Percentiles rank a stretch among this genome's conserved stretches.
Evolutionary conservation across 2,329 filamentous ascomycete genomes (phyloP).

Genomic region (Rutstroemia sp.): DNA sequence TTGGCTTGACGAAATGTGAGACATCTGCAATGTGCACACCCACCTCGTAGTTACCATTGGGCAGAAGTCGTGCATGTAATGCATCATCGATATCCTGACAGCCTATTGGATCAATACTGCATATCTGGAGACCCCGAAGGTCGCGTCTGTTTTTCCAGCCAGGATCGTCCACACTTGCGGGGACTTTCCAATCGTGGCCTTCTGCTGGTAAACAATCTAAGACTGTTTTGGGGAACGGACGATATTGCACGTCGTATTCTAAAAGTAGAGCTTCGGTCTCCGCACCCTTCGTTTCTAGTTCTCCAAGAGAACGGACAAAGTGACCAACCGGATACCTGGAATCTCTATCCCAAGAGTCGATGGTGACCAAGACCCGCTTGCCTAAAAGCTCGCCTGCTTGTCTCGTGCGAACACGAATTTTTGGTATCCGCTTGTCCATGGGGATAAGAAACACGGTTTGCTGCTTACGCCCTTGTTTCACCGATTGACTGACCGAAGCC

Average conservation of each 20-base stretch:
- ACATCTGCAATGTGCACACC: conserved; percentile 98
- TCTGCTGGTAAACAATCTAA: conserved; percentile 86
- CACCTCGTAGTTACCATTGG: conserved; percentile 92
- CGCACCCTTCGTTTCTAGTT: conserved; percentile 93
- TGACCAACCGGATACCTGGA: conserved; percentile 89
- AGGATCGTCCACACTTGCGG: conserved; percentile 67
- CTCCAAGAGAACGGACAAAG: conserved; percentile 86
- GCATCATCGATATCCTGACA: conserved; percentile 99
- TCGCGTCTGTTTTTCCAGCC: conserved; percentile 84
- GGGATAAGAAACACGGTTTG: conserved; percentile 92
- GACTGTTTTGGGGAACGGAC: conserved; percentile 92
- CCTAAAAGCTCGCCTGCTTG: conserved; percentile 85
- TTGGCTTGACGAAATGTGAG: conserved; percentile 97
- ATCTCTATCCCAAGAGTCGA: conserved; percentile 92
- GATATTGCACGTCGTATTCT: conserved; percentile 96
- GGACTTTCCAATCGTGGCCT: conserved; percentile 91
- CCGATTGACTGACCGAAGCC: conserved; percentile 67
- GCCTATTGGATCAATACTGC: conserved; percentile 92
- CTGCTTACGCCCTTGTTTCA: conserved; percentile 72
- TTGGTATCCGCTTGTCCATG: conserved; percentile 97
- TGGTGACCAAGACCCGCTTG: conserved; percentile 85
- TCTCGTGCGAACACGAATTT: conserved; percentile 85
- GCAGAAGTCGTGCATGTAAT: conserved; percentile 73
- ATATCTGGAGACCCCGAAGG: conserved; percentile 78
- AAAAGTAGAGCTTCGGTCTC: conserved; percentile 92